Evolutionary conservation across 768 basidiomycete genomes (phyloP), one percentile per base, ranked within the genome.

Genomic region (Agrocybe pediades): DNA sequence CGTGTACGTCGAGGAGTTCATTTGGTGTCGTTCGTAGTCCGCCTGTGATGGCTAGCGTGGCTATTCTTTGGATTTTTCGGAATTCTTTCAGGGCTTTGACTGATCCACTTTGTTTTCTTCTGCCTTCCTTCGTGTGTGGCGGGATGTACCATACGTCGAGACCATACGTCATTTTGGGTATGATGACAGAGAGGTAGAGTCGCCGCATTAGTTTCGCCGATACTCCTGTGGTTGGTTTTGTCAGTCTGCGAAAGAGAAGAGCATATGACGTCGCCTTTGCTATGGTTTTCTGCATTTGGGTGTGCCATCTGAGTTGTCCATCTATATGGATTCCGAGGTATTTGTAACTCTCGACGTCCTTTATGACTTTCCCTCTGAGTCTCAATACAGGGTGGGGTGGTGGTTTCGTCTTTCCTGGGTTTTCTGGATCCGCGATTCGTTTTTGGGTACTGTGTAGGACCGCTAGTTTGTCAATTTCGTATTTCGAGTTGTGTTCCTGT

Each of bases 401-500:
- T 24, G 44, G 42, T 13, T n/a, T 11, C 13, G 17, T 44, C 27
- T 16, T 39, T 15, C 44, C 26, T 6, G 44, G 44, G 7, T 45
- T 9, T 3, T 45, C 6, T 23, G 44, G 17, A 11, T n/a, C 23
- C 2, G 23, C 44, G 24, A 24, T 16, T 25, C 20, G 3, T 23
- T 25, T 7, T 8, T 24, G 4, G 8, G 65, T n/a, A 57, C 13
- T 0, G 55, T 16, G 16, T 41, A 70, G 62, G 0, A 68, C 44
- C 9, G 59, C 66, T 0, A 66, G 50, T 57, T 76, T 76, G 23
- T 55, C 49, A 1, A 71, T 51, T 46, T 71, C 68, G 44, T 70
- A 74, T 20, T 48, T 49, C 0, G 64, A 72, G 60, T 70, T 68
- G 54, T 71, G 71, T 0, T 41, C 29, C 0, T 9, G 1, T 1